A percentile compares a stretch with the other conserved stretches of the same genome.
phyloP scores from a whole-genome alignment of 805 yeast genomes.

The Kodamaea hsintzibuensis region DNA sequence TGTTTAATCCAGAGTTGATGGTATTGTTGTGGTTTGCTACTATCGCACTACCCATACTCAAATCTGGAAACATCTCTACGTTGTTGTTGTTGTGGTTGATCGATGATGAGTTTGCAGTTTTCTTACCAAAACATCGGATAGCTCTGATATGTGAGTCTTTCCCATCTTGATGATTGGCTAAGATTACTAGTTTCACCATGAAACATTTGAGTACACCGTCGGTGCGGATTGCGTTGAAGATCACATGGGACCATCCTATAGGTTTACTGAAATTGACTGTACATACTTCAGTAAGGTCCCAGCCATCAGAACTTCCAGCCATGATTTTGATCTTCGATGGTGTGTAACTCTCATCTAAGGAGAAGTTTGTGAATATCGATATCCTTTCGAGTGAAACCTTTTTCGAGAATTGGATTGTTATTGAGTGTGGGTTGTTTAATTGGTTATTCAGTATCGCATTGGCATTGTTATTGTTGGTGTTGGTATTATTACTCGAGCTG shows the following conservation, averaged over 20 bases:
- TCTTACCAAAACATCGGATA: slow-evolving; percentile 54
- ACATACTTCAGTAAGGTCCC: slow-evolving; percentile 70
- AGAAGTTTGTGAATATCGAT: slow-evolving; percentile 68
- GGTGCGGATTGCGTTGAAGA: slow-evolving; percentile 53
- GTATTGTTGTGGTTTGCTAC: slow-evolving; percentile 11
- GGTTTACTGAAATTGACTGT: slow-evolving; percentile 62
- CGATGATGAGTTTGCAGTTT: slow-evolving; percentile 14
- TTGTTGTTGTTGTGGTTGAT: neutral
- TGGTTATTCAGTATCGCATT: slow-evolving; percentile 31
- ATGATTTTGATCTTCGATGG: slow-evolving; percentile 66
- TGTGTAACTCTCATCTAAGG: slow-evolving; percentile 87
- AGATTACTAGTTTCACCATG: slow-evolving; percentile 58
- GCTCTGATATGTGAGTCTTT: slow-evolving; percentile 91
- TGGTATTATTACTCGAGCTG: slow-evolving; percentile 17
- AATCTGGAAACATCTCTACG: slow-evolving; percentile 8
- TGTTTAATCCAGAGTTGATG: slow-evolving; percentile 9
- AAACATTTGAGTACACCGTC: slow-evolving; percentile 67
- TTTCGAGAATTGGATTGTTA: slow-evolving; percentile 79
- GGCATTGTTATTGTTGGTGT: slow-evolving; percentile 17
- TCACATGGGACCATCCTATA: slow-evolving; percentile 74
- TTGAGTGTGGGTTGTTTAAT: slow-evolving; percentile 71
- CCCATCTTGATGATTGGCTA: slow-evolving; percentile 90
- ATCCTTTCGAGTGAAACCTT: slow-evolving; percentile 68
- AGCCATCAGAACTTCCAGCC: slow-evolving; percentile 75
- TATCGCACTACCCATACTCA: slow-evolving; percentile 28